Percentiles rank a stretch among this genome's conserved stretches.
phyloP scores from a whole-genome alignment of 2,329 filamentous ascomycete species.

The Nemania diffusa region DNA sequence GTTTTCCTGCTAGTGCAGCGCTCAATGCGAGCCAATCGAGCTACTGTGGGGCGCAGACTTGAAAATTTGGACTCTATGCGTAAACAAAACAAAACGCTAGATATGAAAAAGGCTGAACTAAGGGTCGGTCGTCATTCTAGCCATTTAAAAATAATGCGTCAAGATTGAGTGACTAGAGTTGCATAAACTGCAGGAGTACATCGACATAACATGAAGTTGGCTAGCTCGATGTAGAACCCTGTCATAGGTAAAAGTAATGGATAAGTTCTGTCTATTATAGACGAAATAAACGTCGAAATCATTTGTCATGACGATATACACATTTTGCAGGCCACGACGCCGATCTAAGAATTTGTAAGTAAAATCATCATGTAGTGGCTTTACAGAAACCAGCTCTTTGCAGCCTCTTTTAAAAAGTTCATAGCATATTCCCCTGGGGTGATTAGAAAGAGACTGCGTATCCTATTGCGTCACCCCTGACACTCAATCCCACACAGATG shows the following conservation, averaged over 20 bases:
- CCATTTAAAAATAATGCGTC: neutral
- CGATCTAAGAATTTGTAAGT: slow-evolving; percentile 53
- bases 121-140: neutral
- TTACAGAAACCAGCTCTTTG: slow-evolving; percentile 34
- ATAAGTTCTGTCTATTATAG: slow-evolving; percentile 23
- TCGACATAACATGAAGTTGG: slow-evolving; percentile 4
- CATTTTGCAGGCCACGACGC: slow-evolving; percentile 56
- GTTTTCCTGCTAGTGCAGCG: slow-evolving; percentile 12
- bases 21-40: slow-evolving; percentile 41
- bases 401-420: slow-evolving; percentile 38
- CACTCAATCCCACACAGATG: neutral
- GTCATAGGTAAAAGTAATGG: neutral
- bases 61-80: slow-evolving; percentile 31
- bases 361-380: slow-evolving; percentile 43
- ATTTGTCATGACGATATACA: slow-evolving; percentile 40
- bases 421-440: slow-evolving; percentile 33
- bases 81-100: neutral
- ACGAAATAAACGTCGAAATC: slow-evolving; percentile 23
- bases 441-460: slow-evolving; percentile 17
- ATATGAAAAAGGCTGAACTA: neutral
- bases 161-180: neutral
- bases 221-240: neutral
- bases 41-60: slow-evolving; percentile 35
- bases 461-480: slow-evolving; percentile 9
- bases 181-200: too few species aligned